phyloP scores from a whole-genome alignment of 2,329 filamentous ascomycete species.

The Paramyrothecium sp. region DNA sequence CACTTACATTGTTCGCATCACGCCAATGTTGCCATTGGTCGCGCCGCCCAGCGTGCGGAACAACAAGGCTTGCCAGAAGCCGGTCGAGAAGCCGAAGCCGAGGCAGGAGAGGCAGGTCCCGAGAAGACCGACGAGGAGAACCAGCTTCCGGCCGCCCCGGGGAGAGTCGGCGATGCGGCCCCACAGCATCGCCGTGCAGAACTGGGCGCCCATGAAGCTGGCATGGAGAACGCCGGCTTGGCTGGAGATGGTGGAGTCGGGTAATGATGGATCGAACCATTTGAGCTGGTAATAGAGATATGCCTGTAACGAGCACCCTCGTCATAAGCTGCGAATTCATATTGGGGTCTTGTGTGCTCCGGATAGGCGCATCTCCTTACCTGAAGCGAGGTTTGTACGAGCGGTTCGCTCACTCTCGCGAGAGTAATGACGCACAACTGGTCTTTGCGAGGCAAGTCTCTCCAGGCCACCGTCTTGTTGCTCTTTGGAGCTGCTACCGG shows the following conservation, averaged over 20 bases:
- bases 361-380: conserved; percentile 19
- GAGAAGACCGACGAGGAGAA: conserved; percentile 72
- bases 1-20: conserved; percentile 67
- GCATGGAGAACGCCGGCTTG: conserved; percentile 78
- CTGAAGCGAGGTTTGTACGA: conserved; percentile 73
- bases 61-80: conserved; percentile 69
- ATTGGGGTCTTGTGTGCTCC: background rate
- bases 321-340: background rate
- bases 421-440: conserved; percentile 78
- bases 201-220: conserved; percentile 79
- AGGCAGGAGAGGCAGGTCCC: conserved; percentile 52
- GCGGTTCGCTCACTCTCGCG: conserved; percentile 76
- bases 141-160: conserved; percentile 69
- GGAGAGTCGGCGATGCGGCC: conserved; percentile 66
- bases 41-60: conserved; percentile 68
- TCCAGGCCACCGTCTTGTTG: conserved; percentile 47
- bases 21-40: conserved; percentile 72
- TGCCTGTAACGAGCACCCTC: conserved; percentile 39
- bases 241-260: conserved; percentile 65
- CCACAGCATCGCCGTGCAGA: conserved; percentile 81
- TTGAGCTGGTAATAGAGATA: conserved; percentile 91
- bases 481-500: background rate
- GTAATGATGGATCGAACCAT: conserved; percentile 61
- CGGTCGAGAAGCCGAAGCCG: conserved; percentile 64
- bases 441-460: conserved; percentile 70